Percentiles rank a stretch among this genome's conserved stretches.
Evolutionary conservation across 768 basidiomycete genomes (phyloP).

Genomic region (Tulasnella sp.): DNA sequence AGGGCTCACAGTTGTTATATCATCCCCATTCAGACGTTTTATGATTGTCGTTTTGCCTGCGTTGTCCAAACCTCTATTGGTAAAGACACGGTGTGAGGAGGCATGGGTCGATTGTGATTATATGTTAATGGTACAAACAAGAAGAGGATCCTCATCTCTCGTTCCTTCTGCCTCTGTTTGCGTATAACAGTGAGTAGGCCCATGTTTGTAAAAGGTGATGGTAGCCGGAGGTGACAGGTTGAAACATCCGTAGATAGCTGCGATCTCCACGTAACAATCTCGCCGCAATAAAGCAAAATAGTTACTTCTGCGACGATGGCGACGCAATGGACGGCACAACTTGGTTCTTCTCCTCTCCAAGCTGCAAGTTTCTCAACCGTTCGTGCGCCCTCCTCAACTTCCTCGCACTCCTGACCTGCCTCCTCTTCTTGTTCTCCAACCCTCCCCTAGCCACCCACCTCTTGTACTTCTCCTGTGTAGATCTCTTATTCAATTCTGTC

Average conservation of each 20-base stretch:
- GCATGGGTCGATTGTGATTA: not conserved
- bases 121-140: constrained; percentile 39
- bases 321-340: constrained; percentile 32
- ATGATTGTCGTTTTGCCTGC: constrained; percentile 98
- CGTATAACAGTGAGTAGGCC: constrained; percentile 94
- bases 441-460: constrained; percentile 34
- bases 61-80: constrained; percentile 81
- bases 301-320: too few relatives aligned
- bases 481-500: constrained; percentile 44
- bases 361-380: constrained; percentile 40
- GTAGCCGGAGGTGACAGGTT: too few relatives aligned
- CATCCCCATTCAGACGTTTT: constrained; percentile 88
- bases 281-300: too few relatives aligned
- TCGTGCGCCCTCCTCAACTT: constrained; percentile 31
- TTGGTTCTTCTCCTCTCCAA: constrained; percentile 49
- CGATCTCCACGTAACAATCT: too few relatives aligned
- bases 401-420: constrained; percentile 22
- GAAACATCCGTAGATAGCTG: too few relatives aligned
- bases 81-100: not conserved
- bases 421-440: constrained; percentile 10
- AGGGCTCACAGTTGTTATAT: constrained; percentile 77
- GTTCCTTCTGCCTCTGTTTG: constrained; percentile 90
- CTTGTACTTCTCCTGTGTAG: constrained; percentile 49
- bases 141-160: constrained; percentile 93
- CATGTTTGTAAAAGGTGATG: constrained; percentile 35